phyloP scores from a whole-genome alignment of 2,329 filamentous ascomycete genomes.

The Xylaria sp. region DNA sequence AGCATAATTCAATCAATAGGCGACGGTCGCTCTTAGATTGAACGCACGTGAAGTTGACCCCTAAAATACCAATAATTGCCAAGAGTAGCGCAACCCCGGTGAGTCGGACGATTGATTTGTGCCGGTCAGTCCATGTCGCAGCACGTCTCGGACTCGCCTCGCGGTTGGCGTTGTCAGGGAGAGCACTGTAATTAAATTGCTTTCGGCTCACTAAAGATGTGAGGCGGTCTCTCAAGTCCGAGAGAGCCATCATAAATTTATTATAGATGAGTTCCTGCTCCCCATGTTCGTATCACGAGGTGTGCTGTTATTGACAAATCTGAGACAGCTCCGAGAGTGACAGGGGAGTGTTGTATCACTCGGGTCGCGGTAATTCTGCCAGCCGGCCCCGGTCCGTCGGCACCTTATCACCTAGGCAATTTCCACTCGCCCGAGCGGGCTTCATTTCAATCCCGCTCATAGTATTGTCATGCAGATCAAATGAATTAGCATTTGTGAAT shows the following conservation, averaged over 20 bases:
- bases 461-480: not conserved
- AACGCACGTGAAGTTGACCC: conserved; percentile 44
- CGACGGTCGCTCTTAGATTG: not conserved
- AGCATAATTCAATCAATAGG: conserved; percentile 1
- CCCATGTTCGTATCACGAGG: conserved; percentile 16
- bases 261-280: not conserved
- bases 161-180: conserved; percentile 40
- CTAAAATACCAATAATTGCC: conserved; percentile 40
- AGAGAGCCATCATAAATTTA: conserved; percentile 42
- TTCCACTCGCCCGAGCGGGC: not conserved
- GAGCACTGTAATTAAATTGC: conserved; percentile 42
- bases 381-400: conserved; percentile 28
- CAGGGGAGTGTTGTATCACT: conserved; percentile 21
- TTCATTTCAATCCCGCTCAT: not conserved
- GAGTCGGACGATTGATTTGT: conserved; percentile 39
- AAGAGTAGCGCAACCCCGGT: conserved; percentile 39
- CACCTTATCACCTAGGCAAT: too few species aligned
- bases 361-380: conserved; percentile 18
- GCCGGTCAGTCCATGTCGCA: conserved; percentile 38
- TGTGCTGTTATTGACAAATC: conserved; percentile 11
- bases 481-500: not conserved
- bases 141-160: conserved; percentile 35
- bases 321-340: not conserved
- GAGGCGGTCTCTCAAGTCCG: conserved; percentile 40
- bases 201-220: conserved; percentile 34